These are phyloP conservation scores for Fusarium tanahbumbuense DNA, from an alignment of 2,329 filamentous ascomycete species.

Conservation along the genomic window DNA sequence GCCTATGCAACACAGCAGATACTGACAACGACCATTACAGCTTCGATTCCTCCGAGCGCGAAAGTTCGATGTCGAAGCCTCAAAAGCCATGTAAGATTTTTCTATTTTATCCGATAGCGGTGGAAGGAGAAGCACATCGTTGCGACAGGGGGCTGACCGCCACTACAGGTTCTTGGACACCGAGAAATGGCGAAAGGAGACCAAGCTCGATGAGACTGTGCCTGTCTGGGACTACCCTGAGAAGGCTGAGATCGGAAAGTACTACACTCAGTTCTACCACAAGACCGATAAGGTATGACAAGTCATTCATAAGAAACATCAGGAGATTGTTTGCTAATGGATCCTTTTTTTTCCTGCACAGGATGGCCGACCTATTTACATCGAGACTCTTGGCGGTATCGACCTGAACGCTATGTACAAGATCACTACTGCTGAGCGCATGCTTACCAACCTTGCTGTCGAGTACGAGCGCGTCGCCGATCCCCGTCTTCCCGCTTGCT, in stretches of 20 bases:
- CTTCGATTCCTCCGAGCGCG: slow-evolving; percentile 92
- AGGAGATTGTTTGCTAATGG: slow-evolving; percentile 24
- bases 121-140: slow-evolving; percentile 32
- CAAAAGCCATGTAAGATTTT: slow-evolving; percentile 82
- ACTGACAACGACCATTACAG: slow-evolving; percentile 54
- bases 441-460: slow-evolving; percentile 94
- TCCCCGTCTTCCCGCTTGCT: slow-evolving; percentile 93
- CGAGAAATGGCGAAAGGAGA: slow-evolving; percentile 92
- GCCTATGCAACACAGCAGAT: background rate
- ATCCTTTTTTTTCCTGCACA: slow-evolving; percentile 53
- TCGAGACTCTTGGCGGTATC: slow-evolving; percentile 94
- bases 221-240: slow-evolving; percentile 88
- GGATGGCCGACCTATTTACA: slow-evolving; percentile 97
- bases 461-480: slow-evolving; percentile 98
- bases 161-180: slow-evolving; percentile 83
- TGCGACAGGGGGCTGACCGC: slow-evolving; percentile 42
- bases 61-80: slow-evolving; percentile 88
- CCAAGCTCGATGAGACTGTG: slow-evolving; percentile 83
- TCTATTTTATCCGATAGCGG: slow-evolving; percentile 19
- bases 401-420: slow-evolving; percentile 91
- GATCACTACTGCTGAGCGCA: slow-evolving; percentile 91
- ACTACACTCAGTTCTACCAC: slow-evolving; percentile 99
- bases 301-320: slow-evolving; percentile 1
- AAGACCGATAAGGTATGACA: slow-evolving; percentile 82
- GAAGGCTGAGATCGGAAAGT: slow-evolving; percentile 84